A percentile compares a stretch with the other conserved stretches of the same genome.
Conservation (phyloP, 805 yeast species). For the Wickerhamiella galacta region DNA sequence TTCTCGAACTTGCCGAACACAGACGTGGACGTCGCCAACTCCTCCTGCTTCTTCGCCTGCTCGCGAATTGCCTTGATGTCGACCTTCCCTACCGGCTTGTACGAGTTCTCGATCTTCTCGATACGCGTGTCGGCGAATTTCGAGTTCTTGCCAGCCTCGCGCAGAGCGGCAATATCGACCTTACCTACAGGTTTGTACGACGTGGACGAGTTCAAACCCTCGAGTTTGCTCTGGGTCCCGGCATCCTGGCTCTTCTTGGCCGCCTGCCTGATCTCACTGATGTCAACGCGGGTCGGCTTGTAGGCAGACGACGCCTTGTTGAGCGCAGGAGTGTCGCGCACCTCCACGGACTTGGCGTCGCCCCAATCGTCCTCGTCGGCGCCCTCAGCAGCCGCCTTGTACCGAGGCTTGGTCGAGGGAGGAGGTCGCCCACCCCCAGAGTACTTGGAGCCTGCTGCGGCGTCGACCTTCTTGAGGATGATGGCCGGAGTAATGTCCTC, state of each 20-base stretch:
- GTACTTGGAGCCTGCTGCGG: slow-evolving; percentile 94
- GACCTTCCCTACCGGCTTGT: slow-evolving; percentile 48
- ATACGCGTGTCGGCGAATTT: slow-evolving; percentile 20
- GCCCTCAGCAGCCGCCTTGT: slow-evolving; percentile 21
- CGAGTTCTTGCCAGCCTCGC: slow-evolving; percentile 16
- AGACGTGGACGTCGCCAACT: neutral
- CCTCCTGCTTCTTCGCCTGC: slow-evolving; percentile 17
- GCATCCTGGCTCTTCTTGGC: slow-evolving; percentile 2
- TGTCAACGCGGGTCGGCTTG: slow-evolving; percentile 47
- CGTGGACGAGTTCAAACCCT: slow-evolving; percentile 13
- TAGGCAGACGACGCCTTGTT: slow-evolving; percentile 42
- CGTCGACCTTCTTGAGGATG: slow-evolving; percentile 56
- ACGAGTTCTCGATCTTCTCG: slow-evolving; percentile 29
- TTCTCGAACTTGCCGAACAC: neutral
- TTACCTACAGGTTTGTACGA: slow-evolving; percentile 23
- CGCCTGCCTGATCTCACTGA: slow-evolving; percentile 20
- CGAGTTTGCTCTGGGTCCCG: slow-evolving; percentile 5
- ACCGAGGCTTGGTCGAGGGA: slow-evolving; percentile 19
- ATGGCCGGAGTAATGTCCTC: slow-evolving; percentile 77
- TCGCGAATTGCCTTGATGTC: slow-evolving; percentile 31
- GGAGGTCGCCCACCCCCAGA: slow-evolving; percentile 19
- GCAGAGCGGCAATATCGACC: slow-evolving; percentile 20
- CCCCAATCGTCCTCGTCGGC: slow-evolving; percentile 54
- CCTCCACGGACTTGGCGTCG: slow-evolving; percentile 27
- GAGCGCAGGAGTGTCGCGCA: slow-evolving; percentile 13